Conservation (phyloP, 176 grass and related monocot species). For the Elymus sibiricus region DNA sequence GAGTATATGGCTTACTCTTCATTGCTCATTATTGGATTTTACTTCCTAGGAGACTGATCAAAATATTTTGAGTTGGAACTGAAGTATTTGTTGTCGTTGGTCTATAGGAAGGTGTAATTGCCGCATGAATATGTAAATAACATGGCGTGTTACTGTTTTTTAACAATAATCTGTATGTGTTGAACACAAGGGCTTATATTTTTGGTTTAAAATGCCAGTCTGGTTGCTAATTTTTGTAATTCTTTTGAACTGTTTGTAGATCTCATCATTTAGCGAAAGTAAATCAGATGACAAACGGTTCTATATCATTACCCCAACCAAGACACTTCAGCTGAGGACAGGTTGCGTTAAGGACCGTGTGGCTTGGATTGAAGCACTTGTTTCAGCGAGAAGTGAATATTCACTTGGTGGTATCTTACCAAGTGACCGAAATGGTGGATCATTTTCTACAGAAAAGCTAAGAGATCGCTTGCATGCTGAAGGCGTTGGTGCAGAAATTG, state of each 20-base stretch:
- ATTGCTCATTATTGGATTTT: not conserved
- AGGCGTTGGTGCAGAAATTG: conserved; percentile 60
- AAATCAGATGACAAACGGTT: conserved; percentile 90
- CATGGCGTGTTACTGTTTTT: not conserved
- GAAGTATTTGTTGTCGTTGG: not conserved
- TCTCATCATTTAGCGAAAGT: conserved; percentile 96
- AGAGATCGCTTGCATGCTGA: conserved; percentile 73
- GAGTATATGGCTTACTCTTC: not conserved
- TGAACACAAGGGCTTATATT: not conserved
- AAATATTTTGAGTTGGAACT: not conserved
- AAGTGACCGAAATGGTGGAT: conserved; percentile 36
- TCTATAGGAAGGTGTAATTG: not conserved
- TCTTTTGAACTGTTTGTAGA: conserved; percentile 42
- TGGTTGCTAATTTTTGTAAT: conserved; percentile 29
- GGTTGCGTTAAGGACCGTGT: conserved; percentile 72
- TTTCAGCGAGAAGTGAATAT: conserved; percentile 66
- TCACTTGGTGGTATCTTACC: conserved; percentile 39
- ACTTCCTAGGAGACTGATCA: not conserved
- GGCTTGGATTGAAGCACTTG: conserved; percentile 90
- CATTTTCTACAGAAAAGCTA: conserved; percentile 80
- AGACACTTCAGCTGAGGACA: conserved; percentile 87
- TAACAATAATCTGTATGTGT: not conserved
- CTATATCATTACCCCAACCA: conserved; percentile 82
- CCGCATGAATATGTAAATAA: not conserved
- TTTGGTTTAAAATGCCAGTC: not conserved